Conservation (phyloP, 371 early-diverging fungal species). For the Umbelopsis sp. region DNA sequence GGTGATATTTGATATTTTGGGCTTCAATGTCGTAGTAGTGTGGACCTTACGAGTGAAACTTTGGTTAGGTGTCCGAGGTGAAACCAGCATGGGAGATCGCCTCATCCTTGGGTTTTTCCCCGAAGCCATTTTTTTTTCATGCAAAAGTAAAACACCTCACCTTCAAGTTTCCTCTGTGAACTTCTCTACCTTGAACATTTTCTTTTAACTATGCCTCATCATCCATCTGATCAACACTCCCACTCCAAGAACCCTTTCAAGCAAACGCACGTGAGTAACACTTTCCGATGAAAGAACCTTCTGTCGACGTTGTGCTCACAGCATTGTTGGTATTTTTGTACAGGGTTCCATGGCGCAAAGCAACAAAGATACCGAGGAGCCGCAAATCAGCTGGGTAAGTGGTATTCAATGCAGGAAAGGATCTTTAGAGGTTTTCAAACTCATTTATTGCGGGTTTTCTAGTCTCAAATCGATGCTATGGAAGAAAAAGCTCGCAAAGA, state of each 20-base stretch:
- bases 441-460: background rate
- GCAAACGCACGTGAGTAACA: background rate
- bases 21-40: no score
- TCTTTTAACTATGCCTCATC: background rate
- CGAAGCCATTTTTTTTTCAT: background rate
- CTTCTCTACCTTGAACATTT: no score
- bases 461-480: background rate
- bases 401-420: background rate
- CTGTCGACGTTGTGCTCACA: no score
- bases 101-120: background rate
- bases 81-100: background rate
- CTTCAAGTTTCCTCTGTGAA: background rate
- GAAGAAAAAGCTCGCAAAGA: slow-evolving; percentile 11
- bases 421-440: background rate
- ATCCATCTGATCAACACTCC: background rate
- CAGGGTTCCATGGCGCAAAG: background rate
- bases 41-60: no score
- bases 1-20: no score
- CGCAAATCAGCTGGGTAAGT: slow-evolving; percentile 9
- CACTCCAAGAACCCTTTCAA: background rate
- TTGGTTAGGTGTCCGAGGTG: background rate
- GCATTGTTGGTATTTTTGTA: background rate
- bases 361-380: background rate
- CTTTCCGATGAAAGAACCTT: no score
- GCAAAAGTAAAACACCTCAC: background rate